phyloP scores from a whole-genome alignment of 805 yeast species.

The Metschnikowia borealis region DNA sequence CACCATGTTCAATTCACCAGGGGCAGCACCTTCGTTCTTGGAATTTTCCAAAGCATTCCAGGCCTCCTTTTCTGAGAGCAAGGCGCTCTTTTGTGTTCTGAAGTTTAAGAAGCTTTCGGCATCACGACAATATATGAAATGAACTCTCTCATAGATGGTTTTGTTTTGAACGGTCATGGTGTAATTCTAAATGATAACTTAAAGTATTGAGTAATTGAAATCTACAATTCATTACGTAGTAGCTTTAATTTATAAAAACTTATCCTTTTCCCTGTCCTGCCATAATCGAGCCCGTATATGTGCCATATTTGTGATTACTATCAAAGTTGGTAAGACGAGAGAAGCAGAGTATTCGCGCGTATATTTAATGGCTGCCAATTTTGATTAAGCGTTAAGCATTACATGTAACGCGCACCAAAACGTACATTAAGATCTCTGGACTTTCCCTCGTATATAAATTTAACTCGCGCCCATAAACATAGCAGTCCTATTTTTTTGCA shows the following conservation, averaged over 20 bases:
- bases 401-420: neutral
- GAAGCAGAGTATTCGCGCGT: constrained; percentile 1
- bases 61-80: constrained; percentile 3
- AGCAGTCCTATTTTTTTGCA: neutral
- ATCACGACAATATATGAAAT: constrained; percentile 25
- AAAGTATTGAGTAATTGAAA: neutral
- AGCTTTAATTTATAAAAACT: neutral
- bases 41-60: constrained; percentile 7
- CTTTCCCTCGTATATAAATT: neutral
- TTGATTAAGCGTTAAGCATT: neutral
- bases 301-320: neutral
- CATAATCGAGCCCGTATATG: neutral
- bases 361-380: neutral
- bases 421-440: neutral
- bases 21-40: neutral
- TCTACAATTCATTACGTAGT: neutral
- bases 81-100: constrained; percentile 12
- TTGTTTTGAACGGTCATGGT: constrained; percentile 17
- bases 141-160: constrained; percentile 27
- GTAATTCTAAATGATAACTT: neutral
- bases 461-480: neutral
- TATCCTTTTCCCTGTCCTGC: neutral
- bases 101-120: constrained; percentile 14
- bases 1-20: constrained; percentile 1
- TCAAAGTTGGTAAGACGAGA: neutral